Evolutionary conservation across 805 yeast species (phyloP), one percentile per base, ranked within the genome.

Genomic region (Metschnikowia continentalis): DNA sequence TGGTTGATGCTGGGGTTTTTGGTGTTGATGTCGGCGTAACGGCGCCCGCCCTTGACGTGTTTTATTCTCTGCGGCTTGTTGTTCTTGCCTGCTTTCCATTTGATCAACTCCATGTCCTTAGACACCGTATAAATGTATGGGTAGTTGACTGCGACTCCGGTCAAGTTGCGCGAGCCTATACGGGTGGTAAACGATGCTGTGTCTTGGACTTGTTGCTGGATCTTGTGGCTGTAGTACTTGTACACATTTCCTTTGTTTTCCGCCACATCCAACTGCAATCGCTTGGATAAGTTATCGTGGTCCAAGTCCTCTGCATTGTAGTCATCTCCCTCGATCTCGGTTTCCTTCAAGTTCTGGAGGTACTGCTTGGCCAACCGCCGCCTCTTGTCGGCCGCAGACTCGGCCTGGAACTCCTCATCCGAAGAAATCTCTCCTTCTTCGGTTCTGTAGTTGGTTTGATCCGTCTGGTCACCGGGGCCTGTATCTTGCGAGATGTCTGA

Each of bases 291-390:
- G 58, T 88, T 85, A 61, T 94, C 98, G 51, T 85, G 80, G 68
- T 92, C 99, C 58, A 92, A 69, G 59, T 94, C 97, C 58, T 83
- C 81, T 8, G 99, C 98, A 72, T 90, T 96, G 61, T 89, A 91
- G 46, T 78, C 82, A 49, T 73, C 79, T 32, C 68, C 74, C 8
- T 66, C 78, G 30, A 64, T 36, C 51, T 69, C 72, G 54, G 86
- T 89, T 3, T 74, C 70, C 64, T 87, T 82, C 61, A 94, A 71
- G 62, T 86, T 87, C 42, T 86, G 90, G 55, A 94, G 73, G 67
- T 94, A 94, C 68, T 91, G 94, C 68, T 90, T 90, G 15, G 98
- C 98, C 53, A 94, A 76, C 63, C 98, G 77, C 70, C 99, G 81
- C 69, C 99, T 82, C 69, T 89, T 90, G 63, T 94, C 99, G 0